Conservation (phyloP, 2,329 filamentous ascomycete species). For the Fusarium veterinarium region DNA sequence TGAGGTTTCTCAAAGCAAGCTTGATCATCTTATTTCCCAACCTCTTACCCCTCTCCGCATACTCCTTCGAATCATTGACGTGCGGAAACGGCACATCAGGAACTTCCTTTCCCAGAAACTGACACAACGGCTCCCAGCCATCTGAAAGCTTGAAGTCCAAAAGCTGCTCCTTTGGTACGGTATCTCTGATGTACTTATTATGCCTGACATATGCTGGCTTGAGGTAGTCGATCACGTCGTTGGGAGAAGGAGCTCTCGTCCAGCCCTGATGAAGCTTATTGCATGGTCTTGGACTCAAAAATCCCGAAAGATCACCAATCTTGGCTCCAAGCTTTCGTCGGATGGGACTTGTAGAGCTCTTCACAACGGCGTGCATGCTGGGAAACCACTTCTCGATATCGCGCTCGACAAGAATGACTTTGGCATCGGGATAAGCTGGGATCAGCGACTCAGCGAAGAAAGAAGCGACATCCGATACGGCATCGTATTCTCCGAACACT, state of each 20-base stretch:
- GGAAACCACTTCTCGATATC: conserved; percentile 45
- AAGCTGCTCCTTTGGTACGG: conserved; percentile 39
- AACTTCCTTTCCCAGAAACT: conserved; percentile 48
- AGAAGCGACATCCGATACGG: conserved; percentile 42
- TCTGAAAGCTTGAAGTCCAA: conserved; percentile 46
- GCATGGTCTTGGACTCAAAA: background rate
- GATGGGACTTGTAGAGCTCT: background rate
- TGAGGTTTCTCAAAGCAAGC: background rate
- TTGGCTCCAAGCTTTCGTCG: background rate
- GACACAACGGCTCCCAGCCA: conserved; percentile 51
- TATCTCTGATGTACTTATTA: conserved; percentile 40
- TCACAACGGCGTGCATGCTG: conserved; percentile 32
- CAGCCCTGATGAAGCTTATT: conserved; percentile 23
- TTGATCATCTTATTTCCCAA: conserved; percentile 5
- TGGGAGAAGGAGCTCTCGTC: conserved; percentile 1
- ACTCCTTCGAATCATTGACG: conserved; percentile 40
- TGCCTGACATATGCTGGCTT: conserved; percentile 43
- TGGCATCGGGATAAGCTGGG: conserved; percentile 46
- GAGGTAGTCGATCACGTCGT: conserved; percentile 14
- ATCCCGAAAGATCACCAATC: background rate
- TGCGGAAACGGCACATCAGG: conserved; percentile 46
- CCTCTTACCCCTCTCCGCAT: background rate
- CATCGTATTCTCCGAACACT: conserved; percentile 42
- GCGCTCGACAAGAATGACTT: conserved; percentile 45
- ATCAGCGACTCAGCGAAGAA: conserved; percentile 43